Base-by-base conservation (phyloP, 129 eudicot species). In the Pittosporum tobira region DNA sequence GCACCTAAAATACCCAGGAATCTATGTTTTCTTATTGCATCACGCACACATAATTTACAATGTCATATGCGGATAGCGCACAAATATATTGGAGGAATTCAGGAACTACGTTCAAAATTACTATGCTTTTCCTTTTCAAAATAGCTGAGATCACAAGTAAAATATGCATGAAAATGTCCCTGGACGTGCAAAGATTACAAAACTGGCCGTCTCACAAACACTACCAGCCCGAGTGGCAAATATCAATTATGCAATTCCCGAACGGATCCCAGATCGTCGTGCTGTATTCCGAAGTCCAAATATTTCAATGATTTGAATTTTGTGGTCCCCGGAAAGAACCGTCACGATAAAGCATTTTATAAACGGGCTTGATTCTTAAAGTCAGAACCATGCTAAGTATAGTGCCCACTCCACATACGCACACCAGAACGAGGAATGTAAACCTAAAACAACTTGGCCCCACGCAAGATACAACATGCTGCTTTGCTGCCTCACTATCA, bases 401-500 rank as follows among this genome's bases (percentile, higher is more conserved):
- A 11, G 84, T 38, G 14, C 90, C 85, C 16, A 78, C 16, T 1
- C 67, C 47, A 50, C 79, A 83, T 15, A 72, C 45, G 15, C 90
- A 73, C 23, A 85, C 79, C 53, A 83, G 51, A 31, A 83, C 64
- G 2, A 82, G 47, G 73, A 82, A 82, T 1, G 84, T 82, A 9
- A 75, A n/a, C 59, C 82, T 57, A 37, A 78, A 82, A 57, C 89
- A 82, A 76, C 62, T 64, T 22, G 82, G 82, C 43, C 90, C 90
- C 54, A 75, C 8, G 64, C 90, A 83, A 56, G 85, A 40, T 12
- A 38, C 8, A 15, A 63, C 53, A 19, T 72, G 74, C 57, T 82
- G 85, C 66, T 66, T 82, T 22, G 82, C 67, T 22, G 81, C 84
- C 73, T 82, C 90, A 5, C 42, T 50, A 40, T 82, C 90, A 30